These are phyloP conservation scores for Malus asiatica DNA, from an alignment of 306 rosid genomes.

Conservation along the genomic window DNA sequence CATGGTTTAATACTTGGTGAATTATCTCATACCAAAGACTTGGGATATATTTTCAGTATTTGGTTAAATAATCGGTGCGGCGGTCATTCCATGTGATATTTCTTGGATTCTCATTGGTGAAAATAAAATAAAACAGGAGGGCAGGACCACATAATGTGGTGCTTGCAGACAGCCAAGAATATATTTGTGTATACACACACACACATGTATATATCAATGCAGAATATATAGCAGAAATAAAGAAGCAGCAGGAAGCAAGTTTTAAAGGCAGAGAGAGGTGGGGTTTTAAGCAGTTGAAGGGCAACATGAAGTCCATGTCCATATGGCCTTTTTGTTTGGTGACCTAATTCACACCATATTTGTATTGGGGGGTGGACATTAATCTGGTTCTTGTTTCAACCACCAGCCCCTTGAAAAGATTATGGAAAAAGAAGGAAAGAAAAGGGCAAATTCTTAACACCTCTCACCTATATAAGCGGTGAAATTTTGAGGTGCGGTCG, in stretches of 20 bases:
- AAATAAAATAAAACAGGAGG: neutral
- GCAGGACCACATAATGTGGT: neutral
- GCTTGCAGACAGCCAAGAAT: neutral
- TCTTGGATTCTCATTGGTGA: conserved; percentile 3
- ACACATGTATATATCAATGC: neutral
- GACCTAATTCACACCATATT: neutral
- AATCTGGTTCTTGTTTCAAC: neutral
- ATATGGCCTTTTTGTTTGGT: conserved; percentile 1
- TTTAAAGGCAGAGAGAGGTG: neutral
- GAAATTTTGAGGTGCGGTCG: no score
- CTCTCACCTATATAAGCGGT: neutral
- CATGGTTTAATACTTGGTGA: neutral
- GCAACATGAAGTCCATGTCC: conserved; percentile 19
- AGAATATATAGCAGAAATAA: neutral
- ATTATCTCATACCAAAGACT: neutral
- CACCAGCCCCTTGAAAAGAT: conserved; percentile 1
- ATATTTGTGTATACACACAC: neutral
- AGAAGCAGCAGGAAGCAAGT: neutral
- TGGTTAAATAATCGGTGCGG: neutral
- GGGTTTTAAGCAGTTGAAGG: conserved; percentile 12
- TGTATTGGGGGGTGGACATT: neutral
- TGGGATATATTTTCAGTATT: neutral
- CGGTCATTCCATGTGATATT: conserved; percentile 1
- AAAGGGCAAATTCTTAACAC: neutral
- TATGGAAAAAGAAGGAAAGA: neutral